Evolutionary conservation across 2,329 filamentous ascomycete species (phyloP), one percentile per base, ranked within the genome.

Genomic region (Penicillium oxalicum): DNA sequence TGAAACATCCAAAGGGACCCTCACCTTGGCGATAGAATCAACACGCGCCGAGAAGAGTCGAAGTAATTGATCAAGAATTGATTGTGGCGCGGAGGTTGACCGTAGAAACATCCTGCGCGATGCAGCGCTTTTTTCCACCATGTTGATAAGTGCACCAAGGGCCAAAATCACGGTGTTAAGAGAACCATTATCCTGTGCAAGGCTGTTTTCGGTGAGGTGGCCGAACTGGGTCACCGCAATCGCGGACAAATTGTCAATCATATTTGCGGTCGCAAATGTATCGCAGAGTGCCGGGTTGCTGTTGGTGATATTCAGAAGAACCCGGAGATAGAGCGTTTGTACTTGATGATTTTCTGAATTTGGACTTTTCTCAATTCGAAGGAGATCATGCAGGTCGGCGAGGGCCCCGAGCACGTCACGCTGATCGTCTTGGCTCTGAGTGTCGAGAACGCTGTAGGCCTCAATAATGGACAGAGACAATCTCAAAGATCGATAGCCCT

Each of bases 251-350:
- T 65, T 63, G 13, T 53, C 56, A 28, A 74, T 58, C 33, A 75
- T 57, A 33, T 64, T 60, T 5, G 63, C 53, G 2, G 61, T 67
- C 8, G 85, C 78, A 59, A 95, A 89, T 3, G 80, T 73, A 28
- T 81, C 77, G 36, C 87, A 89, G 9, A 88, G 82, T 11, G 75
- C 73, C 0, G 79, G 70, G 52, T 87, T 87, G 58, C 89, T 88
- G 71, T 95, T 95, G 7, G 90, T 93, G 43, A 91, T 77, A 60
- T 95, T 95, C 54, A 95, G 78, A 33, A 88, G 84, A 4, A 96
- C 77, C 48, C 87, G 82, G 40, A 91, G 72, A 27, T 81, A 70
- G 18, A 70, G 63, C 8, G 64, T 61, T 41, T 67, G 56, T 27
- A 69, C 60, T 45, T 63, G 59, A 24, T 58, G 55, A 44, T 48